Base-by-base conservation (phyloP, 2,329 filamentous ascomycete genomes). In the Magnaporthiopsis rhizophila region DNA sequence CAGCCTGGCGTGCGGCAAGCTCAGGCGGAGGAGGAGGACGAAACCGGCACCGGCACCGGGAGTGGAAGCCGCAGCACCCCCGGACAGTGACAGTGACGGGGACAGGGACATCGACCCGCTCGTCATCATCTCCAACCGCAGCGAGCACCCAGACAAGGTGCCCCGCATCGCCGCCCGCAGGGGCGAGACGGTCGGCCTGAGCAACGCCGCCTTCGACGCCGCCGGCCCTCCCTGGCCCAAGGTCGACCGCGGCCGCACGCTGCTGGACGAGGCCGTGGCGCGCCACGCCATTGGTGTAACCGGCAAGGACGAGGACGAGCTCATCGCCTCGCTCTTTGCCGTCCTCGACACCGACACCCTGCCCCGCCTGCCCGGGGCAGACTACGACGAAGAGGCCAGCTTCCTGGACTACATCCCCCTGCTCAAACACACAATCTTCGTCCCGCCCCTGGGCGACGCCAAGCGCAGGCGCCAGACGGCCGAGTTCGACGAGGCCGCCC, bases 1-100 rank as follows among this genome's bases (percentile, higher is more conserved):
- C 71, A 87, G 84, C 30, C 80, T 89, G 70, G 78, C 88, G n/a
- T 88, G 86, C 67, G 85, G 84, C 11, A 87, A 86, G 69, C 75
- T 89, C 69, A 73, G 76, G 61, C 75, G 73, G 60, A 65, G 62
- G 65, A 65, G 59, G 64, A 62, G n/a, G n/a, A n/a, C n/a, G n/a
- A n/a, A n/a, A n/a, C n/a, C n/a, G n/a, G n/a, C n/a, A n/a, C n/a
- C 30, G n/a, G 38, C 68, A 68, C 15, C 65, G 66, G 32, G 60
- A 66, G 26, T n/a, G 30, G 50, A 15, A 13, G 18, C 61, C 32
- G 65, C 9, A 62, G 61, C 56, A 36, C 38, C 50, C 9, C 5
- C 32, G 32, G 5, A 36, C 34, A 8, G 34, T 1, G 8, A 36
- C 34, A 8, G 34, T 1, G 8, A 8, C 34, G 34, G 34, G 36